Evolutionary conservation across 2,329 filamentous ascomycete species (phyloP).

Genomic region (Botrytis galanthina): DNA sequence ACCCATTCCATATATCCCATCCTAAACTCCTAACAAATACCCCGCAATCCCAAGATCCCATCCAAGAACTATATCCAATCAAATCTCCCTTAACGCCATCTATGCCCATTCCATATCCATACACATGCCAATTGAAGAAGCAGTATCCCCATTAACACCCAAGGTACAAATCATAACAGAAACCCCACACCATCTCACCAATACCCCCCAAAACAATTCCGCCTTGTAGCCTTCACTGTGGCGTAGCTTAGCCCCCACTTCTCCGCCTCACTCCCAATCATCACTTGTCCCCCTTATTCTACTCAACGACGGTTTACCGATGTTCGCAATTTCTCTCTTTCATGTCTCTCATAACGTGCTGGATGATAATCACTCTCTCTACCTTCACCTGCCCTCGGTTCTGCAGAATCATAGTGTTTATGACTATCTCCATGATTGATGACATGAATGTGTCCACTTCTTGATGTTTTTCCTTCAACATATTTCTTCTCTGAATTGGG

Average conservation of each 20-base stretch:
- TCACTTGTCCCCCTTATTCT: background rate
- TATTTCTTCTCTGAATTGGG: background rate
- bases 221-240: background rate
- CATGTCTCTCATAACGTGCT: background rate
- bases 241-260: background rate
- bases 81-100: background rate
- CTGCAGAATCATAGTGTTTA: constrained; percentile 8
- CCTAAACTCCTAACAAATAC: background rate
- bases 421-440: constrained; percentile 1
- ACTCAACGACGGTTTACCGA: background rate
- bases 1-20: background rate
- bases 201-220: background rate
- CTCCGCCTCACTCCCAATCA: background rate
- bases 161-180: background rate
- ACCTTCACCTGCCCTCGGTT: constrained; percentile 13
- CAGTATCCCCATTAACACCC: no score
- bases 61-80: background rate
- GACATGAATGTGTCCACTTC: background rate
- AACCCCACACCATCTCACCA: background rate
- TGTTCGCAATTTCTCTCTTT: background rate
- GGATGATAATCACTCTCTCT: background rate
- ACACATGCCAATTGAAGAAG: background rate
- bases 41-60: background rate
- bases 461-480: constrained; percentile 3
- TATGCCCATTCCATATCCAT: background rate